Base-by-base conservation (phyloP, 768 basidiomycete species). In the Mycena kentingensis region DNA sequence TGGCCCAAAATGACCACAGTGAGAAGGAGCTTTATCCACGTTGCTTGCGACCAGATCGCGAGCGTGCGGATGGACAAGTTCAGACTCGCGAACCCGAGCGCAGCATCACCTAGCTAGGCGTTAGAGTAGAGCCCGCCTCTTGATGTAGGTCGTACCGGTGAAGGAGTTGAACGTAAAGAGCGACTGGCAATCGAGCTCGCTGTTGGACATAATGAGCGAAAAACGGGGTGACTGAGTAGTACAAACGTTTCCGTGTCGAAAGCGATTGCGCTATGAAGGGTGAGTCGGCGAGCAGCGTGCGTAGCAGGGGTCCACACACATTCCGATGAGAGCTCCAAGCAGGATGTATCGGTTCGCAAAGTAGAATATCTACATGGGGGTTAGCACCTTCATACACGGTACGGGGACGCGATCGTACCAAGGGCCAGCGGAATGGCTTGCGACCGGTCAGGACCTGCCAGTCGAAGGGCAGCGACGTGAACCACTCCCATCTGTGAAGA, bases 91-190 rank as follows among this genome's bases (percentile, higher is more conserved):
- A 80, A 60, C 3, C 80, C 79, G 11, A 80, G 69, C 4, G 79
- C 67, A 11, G 73, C 71, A 54, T 80, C 74, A 0, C n/a, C n/a
- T n/a, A n/a, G n/a, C n/a, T n/a, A n/a, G n/a, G n/a, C n/a, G n/a
- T n/a, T n/a, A n/a, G n/a, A n/a, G n/a, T n/a, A n/a, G n/a, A n/a
- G n/a, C n/a, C n/a, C n/a, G n/a, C n/a, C n/a, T n/a, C n/a, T n/a
- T n/a, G n/a, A n/a, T n/a, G n/a, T n/a, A n/a, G n/a, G n/a, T n/a
- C n/a, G n/a, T n/a, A n/a, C 80, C 80, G 44, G 73, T 70, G 11
- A 73, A 54, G 57, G 83, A 83, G 51, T 82, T 85, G 69, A 87
- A 86, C 1, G 79, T 82, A 62, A 81, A 87, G 21, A 88, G 60
- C 0, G 76, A 73, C 57, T 86, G 83, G 49, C 85, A 88, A 61